Base-by-base conservation (phyloP, 2,329 filamentous ascomycete genomes). In the Claviceps quebecensis region DNA sequence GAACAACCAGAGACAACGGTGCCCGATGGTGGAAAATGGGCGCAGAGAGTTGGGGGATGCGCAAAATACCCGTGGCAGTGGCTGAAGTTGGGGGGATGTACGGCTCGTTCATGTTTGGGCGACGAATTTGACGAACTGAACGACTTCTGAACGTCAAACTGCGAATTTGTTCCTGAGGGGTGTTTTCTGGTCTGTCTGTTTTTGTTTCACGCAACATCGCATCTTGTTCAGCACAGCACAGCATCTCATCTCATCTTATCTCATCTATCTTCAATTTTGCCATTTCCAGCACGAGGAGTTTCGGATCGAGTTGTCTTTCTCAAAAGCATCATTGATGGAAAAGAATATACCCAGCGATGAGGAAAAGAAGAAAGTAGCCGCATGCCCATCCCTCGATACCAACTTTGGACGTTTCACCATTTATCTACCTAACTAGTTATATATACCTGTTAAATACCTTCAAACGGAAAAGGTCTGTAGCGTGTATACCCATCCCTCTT, bases 21-120 rank as follows among this genome's bases (percentile, higher is more conserved):
- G 80, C 84, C 61, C 76, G 82, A 57, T 69, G 71, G 60, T 93
- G 87, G 87, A 93, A 93, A 72, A 85, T 88, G 83, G 87, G 87
- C 36, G 86, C 86, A 47, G 78, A 80, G 59, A 86, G 81, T 69
- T 91, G 87, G 87, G 87, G 87, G 39, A 89, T 89, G 81, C 77
- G 85, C 56, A 93, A 97, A 70, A 77, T 97, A 43, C 94, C 91
- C n/a, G 84, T 97, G 58, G 88, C 86, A 26, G 80, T 82, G 61
- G 87, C 90, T 50, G 91, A 97, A 66, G 86, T 97, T 26, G 93
- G 95, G 60, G 88, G 88, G 55, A 94, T 95, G 63, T 96, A 97
- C 63, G 93, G 93, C 22, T 77, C 72, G 23, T 81, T 77, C 60
- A 81, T 81, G 78, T 81, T 81, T 67, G 76, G 76, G 60, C 69